phyloP scores from a whole-genome alignment of 331 rosid genomes.

The Stylosanthes scabra region DNA sequence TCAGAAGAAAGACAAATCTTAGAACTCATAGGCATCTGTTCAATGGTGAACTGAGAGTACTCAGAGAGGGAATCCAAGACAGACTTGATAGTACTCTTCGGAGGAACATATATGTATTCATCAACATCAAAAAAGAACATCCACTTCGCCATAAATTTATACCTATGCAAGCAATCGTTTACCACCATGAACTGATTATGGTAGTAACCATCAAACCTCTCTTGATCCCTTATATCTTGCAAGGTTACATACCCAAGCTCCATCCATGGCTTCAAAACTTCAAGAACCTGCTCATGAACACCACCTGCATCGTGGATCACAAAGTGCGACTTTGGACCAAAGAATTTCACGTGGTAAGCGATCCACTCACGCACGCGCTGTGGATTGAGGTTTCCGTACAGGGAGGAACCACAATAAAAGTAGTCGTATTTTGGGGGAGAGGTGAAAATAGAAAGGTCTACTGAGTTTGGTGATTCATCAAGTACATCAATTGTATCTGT shows the following conservation, averaged over 20 bases:
- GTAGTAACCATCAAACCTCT: conserved; percentile 94
- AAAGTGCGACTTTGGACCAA: conserved; percentile 84
- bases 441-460: conserved; percentile 50
- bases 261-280: conserved; percentile 91
- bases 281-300: conserved; percentile 72
- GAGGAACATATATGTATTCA: conserved; percentile 83
- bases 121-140: conserved; percentile 97
- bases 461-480: conserved; percentile 1
- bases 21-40: conserved; percentile 90
- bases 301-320: conserved; percentile 95
- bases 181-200: conserved; percentile 98
- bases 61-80: conserved; percentile 79
- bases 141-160: conserved; percentile 93
- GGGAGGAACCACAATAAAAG: conserved; percentile 79
- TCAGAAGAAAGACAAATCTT: conserved; percentile 67
- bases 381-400: conserved; percentile 80
- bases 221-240: conserved; percentile 87
- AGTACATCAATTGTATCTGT: conserved; percentile 50
- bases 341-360: conserved; percentile 85
- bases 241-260: conserved; percentile 85
- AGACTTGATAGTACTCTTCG: conserved; percentile 69
- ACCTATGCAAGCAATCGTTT: conserved; percentile 88
- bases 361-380: conserved; percentile 92
- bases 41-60: conserved; percentile 81
- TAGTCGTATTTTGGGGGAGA: conserved; percentile 81